phyloP scores from a whole-genome alignment of 2,329 filamentous ascomycete genomes.

The Lasiodiplodia theobromae region DNA sequence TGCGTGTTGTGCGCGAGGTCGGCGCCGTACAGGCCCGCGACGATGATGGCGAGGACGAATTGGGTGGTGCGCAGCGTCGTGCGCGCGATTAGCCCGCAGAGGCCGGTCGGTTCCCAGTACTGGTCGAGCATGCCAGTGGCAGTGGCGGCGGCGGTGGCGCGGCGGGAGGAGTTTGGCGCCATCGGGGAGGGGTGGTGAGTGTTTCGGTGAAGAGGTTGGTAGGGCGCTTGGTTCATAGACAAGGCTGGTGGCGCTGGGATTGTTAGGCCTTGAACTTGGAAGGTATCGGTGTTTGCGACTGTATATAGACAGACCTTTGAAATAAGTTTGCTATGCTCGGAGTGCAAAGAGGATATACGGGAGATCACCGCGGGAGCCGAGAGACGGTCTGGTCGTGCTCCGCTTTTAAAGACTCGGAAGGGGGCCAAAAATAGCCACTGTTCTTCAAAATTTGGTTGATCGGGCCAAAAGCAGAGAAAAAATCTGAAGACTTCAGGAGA shows the following conservation, averaged over 20 bases:
- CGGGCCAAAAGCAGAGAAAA: neutral
- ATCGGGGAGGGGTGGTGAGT: no score
- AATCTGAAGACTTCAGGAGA: neutral
- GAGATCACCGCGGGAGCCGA: neutral
- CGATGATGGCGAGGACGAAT: conserved; percentile 1
- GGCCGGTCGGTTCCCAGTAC: neutral
- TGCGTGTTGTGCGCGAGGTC: conserved; percentile 1
- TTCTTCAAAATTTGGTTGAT: neutral
- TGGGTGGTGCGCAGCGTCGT: conserved; percentile 3
- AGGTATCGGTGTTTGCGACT: neutral
- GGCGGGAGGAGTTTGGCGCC: neutral
- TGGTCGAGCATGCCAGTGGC: conserved; percentile 1
- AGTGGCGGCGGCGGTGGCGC: neutral
- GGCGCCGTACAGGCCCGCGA: conserved; percentile 9
- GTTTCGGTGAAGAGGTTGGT: neutral
- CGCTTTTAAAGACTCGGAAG: neutral
- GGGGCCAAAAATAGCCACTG: neutral
- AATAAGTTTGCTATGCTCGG: neutral
- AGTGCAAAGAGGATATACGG: neutral
- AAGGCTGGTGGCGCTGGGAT: neutral
- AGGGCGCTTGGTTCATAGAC: neutral
- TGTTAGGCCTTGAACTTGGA: neutral
- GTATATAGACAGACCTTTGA: neutral
- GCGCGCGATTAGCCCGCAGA: conserved; percentile 1
- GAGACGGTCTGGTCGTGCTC: neutral